These are phyloP conservation scores for Agrocybe pediades DNA, from an alignment of 768 basidiomycete species.

Conservation along the genomic window DNA sequence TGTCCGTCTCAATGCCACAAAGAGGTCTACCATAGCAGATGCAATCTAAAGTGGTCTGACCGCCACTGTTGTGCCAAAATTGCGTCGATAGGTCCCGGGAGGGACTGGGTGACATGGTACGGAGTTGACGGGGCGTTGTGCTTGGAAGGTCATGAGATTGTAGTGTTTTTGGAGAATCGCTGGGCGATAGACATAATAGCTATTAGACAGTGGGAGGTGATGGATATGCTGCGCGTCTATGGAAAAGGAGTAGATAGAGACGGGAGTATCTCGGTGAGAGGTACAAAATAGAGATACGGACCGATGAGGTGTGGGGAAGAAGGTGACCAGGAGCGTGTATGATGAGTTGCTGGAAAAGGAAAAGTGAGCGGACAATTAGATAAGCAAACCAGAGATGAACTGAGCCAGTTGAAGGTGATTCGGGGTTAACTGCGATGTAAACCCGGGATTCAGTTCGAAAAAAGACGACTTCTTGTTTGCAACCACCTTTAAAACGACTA, in stretches of 20 bases:
- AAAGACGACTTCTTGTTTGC: slow-evolving; percentile 19
- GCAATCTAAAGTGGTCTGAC: too few species aligned
- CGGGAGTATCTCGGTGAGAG: slow-evolving; percentile 18
- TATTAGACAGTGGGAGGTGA: not conserved
- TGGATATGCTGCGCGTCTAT: not conserved
- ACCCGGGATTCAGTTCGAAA: slow-evolving; percentile 28
- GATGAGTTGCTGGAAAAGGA: not conserved
- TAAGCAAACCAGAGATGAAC: slow-evolving; percentile 11
- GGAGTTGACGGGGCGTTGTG: too few species aligned
- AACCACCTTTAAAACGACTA: slow-evolving; percentile 16
- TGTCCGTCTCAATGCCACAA: too few species aligned
- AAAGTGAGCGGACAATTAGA: slow-evolving; percentile 1
- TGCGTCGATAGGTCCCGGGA: too few species aligned
- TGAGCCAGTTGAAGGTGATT: slow-evolving; percentile 13
- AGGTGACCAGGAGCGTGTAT: not conserved
- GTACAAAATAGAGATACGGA: slow-evolving; percentile 15
- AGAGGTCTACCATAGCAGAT: too few species aligned
- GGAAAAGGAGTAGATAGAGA: slow-evolving; percentile 1
- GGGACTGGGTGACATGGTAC: too few species aligned
- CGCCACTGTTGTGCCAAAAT: too few species aligned
- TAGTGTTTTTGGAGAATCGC: too few species aligned
- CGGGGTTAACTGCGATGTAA: slow-evolving; percentile 30
- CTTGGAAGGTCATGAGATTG: too few species aligned
- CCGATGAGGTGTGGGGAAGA: slow-evolving; percentile 3
- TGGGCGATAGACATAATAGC: too few species aligned